Percentiles rank a stretch among this genome's conserved stretches.
phyloP scores from a whole-genome alignment of 352 stramenopile species.

The Pelagophyceae sp. region DNA sequence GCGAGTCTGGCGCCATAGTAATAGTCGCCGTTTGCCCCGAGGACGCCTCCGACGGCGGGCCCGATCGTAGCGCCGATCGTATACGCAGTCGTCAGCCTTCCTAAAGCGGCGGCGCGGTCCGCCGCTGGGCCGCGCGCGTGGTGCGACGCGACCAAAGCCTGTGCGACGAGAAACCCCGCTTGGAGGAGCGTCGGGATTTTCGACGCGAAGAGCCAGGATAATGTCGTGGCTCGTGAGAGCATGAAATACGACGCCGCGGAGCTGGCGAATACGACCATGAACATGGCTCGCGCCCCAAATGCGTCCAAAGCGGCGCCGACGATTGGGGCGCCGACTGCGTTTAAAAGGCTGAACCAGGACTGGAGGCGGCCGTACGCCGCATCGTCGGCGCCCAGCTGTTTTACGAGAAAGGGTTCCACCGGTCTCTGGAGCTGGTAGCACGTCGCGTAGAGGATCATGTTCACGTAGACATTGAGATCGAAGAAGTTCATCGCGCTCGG shows the following conservation, averaged over 20 bases:
- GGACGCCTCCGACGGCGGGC: conserved; percentile 39
- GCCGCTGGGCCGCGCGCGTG: conserved; percentile 24
- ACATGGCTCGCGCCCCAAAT: conserved; percentile 41
- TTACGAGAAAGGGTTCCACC: conserved; percentile 51
- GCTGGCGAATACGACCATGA: conserved; percentile 40
- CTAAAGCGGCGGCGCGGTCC: conserved; percentile 38
- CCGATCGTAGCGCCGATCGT: conserved; percentile 49
- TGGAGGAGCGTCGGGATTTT: conserved; percentile 49
- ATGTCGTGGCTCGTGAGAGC: conserved; percentile 33
- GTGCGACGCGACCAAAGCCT: conserved; percentile 38
- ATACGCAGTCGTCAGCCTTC: conserved; percentile 50
- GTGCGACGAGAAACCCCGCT: conserved; percentile 48
- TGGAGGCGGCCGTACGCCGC: conserved; percentile 44
- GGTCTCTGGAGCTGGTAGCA: conserved; percentile 53
- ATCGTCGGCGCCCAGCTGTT: conserved; percentile 36
- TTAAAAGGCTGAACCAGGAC: conserved; percentile 47
- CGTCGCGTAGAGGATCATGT: conserved; percentile 48
- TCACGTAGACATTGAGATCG: no score
- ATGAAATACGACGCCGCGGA: conserved; percentile 44
- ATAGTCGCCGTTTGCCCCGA: conserved; percentile 27
- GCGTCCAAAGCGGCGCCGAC: conserved; percentile 45
- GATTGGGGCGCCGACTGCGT: conserved; percentile 46
- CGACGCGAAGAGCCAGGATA: conserved; percentile 39
- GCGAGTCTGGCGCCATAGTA: conserved; percentile 46
- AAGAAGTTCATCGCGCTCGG: no score